Evolutionary conservation across 1,284 basidiomycete species (phyloP), one percentile per base, ranked within the genome.

Genomic region (Pascua sp.): DNA sequence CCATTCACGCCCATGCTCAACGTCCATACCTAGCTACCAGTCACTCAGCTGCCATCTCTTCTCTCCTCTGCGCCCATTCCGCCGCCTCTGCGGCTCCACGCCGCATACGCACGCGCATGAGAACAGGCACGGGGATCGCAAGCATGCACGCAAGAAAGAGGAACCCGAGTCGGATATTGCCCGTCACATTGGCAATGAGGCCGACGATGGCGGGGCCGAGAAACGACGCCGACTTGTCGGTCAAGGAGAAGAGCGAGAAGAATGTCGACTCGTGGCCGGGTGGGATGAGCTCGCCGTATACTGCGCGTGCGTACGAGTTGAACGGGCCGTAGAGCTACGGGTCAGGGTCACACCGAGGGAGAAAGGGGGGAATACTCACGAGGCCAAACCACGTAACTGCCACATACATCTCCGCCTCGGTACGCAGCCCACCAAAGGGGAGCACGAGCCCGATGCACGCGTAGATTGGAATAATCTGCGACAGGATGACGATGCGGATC

Each of bases 121-220:
- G 80, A 0, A 94, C 77, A 0, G 92, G 93, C 5, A 94, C 77
- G 0, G 91, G 88, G 0, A 84, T 62, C 80, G 88, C 85, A 11
- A 96, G 80, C 86, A 95, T 89, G 48, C 80, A 64, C 2, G 89
- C 80, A 17, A 96, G 83, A 79, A 96, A 91, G 71, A 91, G 85
- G 75, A 96, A 96, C 1, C 87, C 86, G 61, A 88, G 88, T 16
- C 91, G 86, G 56, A 95, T 92, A 72, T 94, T 90, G 2, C 91
- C 91, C 0, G 90, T 92, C 47, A 80, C 74, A 69, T 94, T 91
- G 0, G 91, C 85, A 48, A 96, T 89, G 43, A 91, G 65, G 0
- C 91, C 91, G 1, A 96, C 91, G 18, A 90, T 79, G 4, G 91
- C 80, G 2, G 91, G 91, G 0, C 91, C 91, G n/a, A 95, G 75